Evolutionary conservation across 163 green algal genomes (phyloP).

Genomic region (Chloromonas sp.): DNA sequence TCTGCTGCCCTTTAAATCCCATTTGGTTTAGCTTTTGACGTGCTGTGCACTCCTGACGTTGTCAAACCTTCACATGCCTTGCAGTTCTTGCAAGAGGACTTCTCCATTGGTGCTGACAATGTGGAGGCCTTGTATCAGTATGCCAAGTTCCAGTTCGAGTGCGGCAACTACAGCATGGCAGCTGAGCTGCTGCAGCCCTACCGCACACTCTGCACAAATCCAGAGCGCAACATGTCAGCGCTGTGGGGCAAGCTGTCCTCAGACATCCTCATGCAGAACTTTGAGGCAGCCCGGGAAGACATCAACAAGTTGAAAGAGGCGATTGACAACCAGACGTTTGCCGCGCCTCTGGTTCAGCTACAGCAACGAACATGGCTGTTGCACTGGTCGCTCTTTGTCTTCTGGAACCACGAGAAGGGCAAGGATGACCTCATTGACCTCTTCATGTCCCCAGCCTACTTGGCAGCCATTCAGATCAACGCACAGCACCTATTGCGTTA

Average conservation of each 20-base stretch:
- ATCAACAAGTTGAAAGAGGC: conserved; percentile 88
- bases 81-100: conserved; percentile 85
- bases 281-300: conserved; percentile 85
- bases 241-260: conserved; percentile 95
- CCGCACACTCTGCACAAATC: conserved; percentile 80
- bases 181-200: conserved; percentile 86
- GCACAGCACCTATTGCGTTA: conserved; percentile 93
- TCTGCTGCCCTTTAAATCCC: no score
- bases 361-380: conserved; percentile 97
- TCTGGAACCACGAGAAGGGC: conserved; percentile 97
- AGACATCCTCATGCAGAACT: conserved; percentile 87
- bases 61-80: background rate
- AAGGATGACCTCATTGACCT: conserved; percentile 92
- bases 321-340: conserved; percentile 84
- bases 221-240: conserved; percentile 72
- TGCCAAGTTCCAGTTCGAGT: conserved; percentile 99
- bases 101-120: conserved; percentile 82
- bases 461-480: conserved; percentile 92
- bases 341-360: conserved; percentile 72
- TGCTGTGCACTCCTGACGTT: no score
- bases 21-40: no score
- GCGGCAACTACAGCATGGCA: conserved; percentile 91
- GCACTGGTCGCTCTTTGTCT: conserved; percentile 96
- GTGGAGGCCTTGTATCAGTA: conserved; percentile 95
- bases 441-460: conserved; percentile 89